Base-by-base conservation (phyloP, 73 alveolate species). In the Paraurostyla sp. region DNA sequence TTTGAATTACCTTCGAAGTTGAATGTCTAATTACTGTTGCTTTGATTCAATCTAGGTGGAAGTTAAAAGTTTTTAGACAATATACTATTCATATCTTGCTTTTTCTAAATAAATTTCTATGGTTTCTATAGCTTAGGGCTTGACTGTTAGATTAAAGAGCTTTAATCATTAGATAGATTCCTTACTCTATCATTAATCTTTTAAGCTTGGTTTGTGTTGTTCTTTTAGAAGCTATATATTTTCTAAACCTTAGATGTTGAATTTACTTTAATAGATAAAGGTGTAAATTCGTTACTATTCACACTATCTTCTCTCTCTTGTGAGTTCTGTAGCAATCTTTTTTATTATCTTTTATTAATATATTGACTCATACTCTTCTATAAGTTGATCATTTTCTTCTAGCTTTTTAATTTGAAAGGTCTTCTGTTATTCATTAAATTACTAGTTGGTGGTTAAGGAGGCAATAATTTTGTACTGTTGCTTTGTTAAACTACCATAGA, bases 361-460 rank as follows among this genome's bases (percentile, higher is more conserved):
- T n/a, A n/a, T n/a, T n/a, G n/a, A n/a, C n/a, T 59, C 48, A 20
- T 35, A 65, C 58, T 38, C 41, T 38, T 9, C 38, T 35, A 6
- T 13, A 22, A 22, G 16, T 3, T 38, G 41, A 15, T 65, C 32
- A 13, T 6, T 42, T 65, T 32, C 42, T 32, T 15, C 11, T 65
- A 38, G 56, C 13, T 30, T n/a, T n/a, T n/a, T n/a, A n/a, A 38
- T 18, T 18, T 13, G 35, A 29, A 13, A 60, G 58, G 29, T 65
- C 41, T 65, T 52, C 23, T 6, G 69, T 6, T 9, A 52, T 35
- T 4, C 35, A 15, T 11, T 38, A 3, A 36, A 38, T 65, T 65
- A 38, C 58, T 65, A 38, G 54, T 13, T 15, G 82, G 82, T 30
- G 35, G 58, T 22, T 65, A 65, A 36, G 82, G 82, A 11, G 82